phyloP scores from a whole-genome alignment of 1,139 yeast genomes.

The Taiozyma sp. region DNA sequence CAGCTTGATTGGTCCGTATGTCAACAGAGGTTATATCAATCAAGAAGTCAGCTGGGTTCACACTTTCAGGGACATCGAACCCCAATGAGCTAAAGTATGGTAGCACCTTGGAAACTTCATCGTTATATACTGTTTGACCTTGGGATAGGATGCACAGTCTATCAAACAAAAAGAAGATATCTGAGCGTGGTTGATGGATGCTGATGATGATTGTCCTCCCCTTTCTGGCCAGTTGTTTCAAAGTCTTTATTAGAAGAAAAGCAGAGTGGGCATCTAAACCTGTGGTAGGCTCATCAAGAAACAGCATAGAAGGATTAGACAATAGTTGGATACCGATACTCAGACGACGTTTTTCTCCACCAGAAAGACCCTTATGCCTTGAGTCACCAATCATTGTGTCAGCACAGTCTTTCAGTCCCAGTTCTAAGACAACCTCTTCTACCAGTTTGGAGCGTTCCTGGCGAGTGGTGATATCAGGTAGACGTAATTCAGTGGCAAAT shows the following conservation, averaged over 20 bases:
- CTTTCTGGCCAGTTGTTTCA: constrained; percentile 49
- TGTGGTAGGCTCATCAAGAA: constrained; percentile 86
- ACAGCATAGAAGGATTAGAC: constrained; percentile 68
- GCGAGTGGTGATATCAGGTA: constrained; percentile 34
- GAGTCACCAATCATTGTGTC: constrained; percentile 73
- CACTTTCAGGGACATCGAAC: constrained; percentile 37
- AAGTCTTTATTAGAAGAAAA: constrained; percentile 52
- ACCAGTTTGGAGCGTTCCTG: constrained; percentile 46
- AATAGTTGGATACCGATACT: constrained; percentile 76
- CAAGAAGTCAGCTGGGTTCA: constrained; percentile 59
- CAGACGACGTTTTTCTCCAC: constrained; percentile 79
- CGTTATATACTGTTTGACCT: constrained; percentile 59
- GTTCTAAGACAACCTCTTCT: constrained; percentile 50
- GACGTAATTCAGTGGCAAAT: constrained; percentile 66
- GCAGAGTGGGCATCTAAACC: constrained; percentile 84
- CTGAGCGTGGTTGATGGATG: constrained; percentile 84
- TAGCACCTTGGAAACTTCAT: constrained; percentile 40
- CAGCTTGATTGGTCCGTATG: constrained; percentile 37
- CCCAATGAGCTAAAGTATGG: constrained; percentile 50
- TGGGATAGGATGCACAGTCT: constrained; percentile 63
- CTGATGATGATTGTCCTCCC: constrained; percentile 74
- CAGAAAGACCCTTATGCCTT: constrained; percentile 68
- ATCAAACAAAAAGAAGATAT: constrained; percentile 63
- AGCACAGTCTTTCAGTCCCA: constrained; percentile 74
- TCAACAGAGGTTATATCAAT: constrained; percentile 72